Conservation (phyloP, 1,284 basidiomycete genomes). For the Ceratobasidium sp. region DNA sequence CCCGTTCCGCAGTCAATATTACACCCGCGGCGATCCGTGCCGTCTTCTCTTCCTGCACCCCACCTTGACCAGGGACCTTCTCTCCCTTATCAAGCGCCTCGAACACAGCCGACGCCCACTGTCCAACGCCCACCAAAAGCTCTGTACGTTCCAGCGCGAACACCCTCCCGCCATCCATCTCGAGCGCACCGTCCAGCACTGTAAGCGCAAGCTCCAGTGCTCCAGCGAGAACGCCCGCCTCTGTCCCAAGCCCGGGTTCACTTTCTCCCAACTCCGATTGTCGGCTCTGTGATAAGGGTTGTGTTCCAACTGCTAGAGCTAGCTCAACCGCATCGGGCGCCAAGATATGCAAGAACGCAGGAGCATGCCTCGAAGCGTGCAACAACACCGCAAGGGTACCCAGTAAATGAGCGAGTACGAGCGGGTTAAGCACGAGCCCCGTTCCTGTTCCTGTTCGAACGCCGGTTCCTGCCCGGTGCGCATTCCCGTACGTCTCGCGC, state of each 20-base stretch:
- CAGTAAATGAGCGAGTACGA: slow-evolving; percentile 81
- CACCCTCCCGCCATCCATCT: slow-evolving; percentile 80
- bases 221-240: slow-evolving; percentile 78
- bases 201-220: slow-evolving; percentile 84
- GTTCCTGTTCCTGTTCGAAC: slow-evolving; percentile 73
- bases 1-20: slow-evolving; percentile 81
- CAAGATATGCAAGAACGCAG: slow-evolving; percentile 82
- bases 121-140: slow-evolving; percentile 78
- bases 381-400: slow-evolving; percentile 84
- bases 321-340: slow-evolving; percentile 87
- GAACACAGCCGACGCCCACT: slow-evolving; percentile 86
- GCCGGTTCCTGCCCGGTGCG: background rate
- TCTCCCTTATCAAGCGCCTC: slow-evolving; percentile 74
- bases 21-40: slow-evolving; percentile 82
- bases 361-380: slow-evolving; percentile 83
- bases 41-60: slow-evolving; percentile 66
- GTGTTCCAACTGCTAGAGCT: slow-evolving; percentile 80
- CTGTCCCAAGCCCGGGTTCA: slow-evolving; percentile 58
- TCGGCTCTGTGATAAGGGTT: slow-evolving; percentile 64
- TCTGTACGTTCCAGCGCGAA: slow-evolving; percentile 81
- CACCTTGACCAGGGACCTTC: slow-evolving; percentile 74
- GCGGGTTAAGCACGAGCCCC: slow-evolving; percentile 81
- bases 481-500: slow-evolving; percentile 70
- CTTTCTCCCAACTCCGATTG: slow-evolving; percentile 54
- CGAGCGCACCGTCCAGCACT: slow-evolving; percentile 79